Conservation (phyloP, 257 asterid genomes). For the Scutellaria minor region DNA sequence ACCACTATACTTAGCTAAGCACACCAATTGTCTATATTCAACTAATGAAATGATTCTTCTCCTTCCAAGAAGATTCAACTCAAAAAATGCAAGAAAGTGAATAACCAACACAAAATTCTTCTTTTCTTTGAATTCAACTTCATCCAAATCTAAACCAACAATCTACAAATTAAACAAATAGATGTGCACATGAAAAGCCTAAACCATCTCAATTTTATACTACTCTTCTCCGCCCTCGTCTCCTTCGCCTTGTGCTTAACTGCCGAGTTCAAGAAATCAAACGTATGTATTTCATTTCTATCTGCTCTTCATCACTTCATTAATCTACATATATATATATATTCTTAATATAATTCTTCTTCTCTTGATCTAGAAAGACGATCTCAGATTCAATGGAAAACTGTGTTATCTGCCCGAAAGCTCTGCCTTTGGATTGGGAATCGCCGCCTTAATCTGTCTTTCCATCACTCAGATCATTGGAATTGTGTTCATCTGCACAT, state of each 20-base stretch:
- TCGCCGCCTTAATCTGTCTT: constrained; percentile 50
- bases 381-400: constrained; percentile 63
- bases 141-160: no score
- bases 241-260: constrained; percentile 64
- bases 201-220: constrained; percentile 28
- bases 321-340: no score
- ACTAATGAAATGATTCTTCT: no score
- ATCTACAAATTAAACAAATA: background rate
- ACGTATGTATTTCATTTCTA: constrained; percentile 42
- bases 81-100: no score
- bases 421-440: constrained; percentile 56
- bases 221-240: constrained; percentile 47
- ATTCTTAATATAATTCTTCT: background rate
- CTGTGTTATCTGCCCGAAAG: constrained; percentile 63
- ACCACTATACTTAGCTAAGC: no score
- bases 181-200: constrained; percentile 45
- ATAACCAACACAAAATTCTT: no score
- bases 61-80: no score
- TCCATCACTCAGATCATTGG: constrained; percentile 53
- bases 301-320: background rate
- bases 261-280: constrained; percentile 76
- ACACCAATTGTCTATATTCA: no score
- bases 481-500: constrained; percentile 50
- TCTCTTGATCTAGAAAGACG: constrained; percentile 47
- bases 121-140: no score